These are phyloP conservation scores for Astragalus membranaceus DNA, from an alignment of 306 rosid genomes.

Conservation along the genomic window DNA sequence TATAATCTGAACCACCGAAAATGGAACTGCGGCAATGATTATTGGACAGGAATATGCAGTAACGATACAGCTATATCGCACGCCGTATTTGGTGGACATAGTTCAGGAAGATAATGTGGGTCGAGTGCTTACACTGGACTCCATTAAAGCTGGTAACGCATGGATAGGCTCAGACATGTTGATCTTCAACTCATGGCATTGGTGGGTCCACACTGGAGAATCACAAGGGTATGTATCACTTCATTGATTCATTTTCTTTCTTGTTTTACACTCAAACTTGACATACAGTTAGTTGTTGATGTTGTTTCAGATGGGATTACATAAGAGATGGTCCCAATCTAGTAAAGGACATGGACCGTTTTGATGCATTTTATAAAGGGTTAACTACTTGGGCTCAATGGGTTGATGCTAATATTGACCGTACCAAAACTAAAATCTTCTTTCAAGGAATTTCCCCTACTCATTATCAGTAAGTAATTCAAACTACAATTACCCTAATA, in stretches of 20 bases:
- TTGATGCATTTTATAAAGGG: constrained; percentile 64
- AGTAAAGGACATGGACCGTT: constrained; percentile 59
- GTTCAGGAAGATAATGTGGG: constrained; percentile 43
- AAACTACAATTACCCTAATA: too few species aligned
- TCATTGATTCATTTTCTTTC: background rate
- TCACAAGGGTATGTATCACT: constrained; percentile 55
- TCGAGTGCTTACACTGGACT: constrained; percentile 52
- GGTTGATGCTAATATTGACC: constrained; percentile 63
- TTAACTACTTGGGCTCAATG: constrained; percentile 71
- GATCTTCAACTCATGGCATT: constrained; percentile 93
- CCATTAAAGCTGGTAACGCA: constrained; percentile 56
- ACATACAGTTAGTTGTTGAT: background rate
- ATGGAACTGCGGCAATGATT: constrained; percentile 1
- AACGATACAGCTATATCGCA: constrained; percentile 48
- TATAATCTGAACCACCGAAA: constrained; percentile 1
- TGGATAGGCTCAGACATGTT: constrained; percentile 74
- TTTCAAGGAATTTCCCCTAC: constrained; percentile 91
- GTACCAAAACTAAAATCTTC: constrained; percentile 59
- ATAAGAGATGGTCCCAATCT: constrained; percentile 51
- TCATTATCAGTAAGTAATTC: constrained; percentile 62
- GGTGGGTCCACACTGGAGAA: constrained; percentile 84
- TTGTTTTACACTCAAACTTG: background rate
- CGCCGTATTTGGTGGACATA: constrained; percentile 79
- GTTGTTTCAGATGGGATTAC: constrained; percentile 68
- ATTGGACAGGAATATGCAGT: constrained; percentile 62